Evolutionary conservation across 495 filamentous ascomycete species (phyloP).

Genomic region (Penicillium samsonianum): DNA sequence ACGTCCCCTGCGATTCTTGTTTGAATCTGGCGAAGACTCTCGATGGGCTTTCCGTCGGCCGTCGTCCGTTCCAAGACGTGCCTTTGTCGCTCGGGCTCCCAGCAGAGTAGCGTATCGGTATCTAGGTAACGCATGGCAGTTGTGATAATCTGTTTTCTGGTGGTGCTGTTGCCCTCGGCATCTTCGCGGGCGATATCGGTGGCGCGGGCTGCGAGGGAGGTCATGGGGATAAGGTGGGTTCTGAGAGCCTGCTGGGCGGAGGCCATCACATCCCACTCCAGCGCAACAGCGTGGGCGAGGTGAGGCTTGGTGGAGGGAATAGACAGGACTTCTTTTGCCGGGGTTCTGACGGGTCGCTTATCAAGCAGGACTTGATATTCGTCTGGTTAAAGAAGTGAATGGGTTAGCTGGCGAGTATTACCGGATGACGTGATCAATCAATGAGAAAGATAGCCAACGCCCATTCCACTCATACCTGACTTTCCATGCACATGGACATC

Average conservation of each 20-base stretch:
- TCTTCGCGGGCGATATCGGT: slow-evolving; percentile 74
- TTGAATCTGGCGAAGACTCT: slow-evolving; percentile 73
- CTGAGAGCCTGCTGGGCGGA: slow-evolving; percentile 75
- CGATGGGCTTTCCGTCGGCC: slow-evolving; percentile 30
- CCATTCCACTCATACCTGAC: slow-evolving; percentile 48
- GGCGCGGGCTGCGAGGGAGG: slow-evolving; percentile 77
- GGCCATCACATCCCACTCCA: slow-evolving; percentile 88
- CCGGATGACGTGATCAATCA: not conserved
- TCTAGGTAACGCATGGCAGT: slow-evolving; percentile 82
- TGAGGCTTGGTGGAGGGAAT: slow-evolving; percentile 74
- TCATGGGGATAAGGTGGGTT: slow-evolving; percentile 85
- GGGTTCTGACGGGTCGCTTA: slow-evolving; percentile 73
- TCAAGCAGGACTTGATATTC: slow-evolving; percentile 76
- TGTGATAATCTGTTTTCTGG: slow-evolving; percentile 59
- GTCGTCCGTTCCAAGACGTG: slow-evolving; percentile 27
- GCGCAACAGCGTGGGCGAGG: slow-evolving; percentile 80
- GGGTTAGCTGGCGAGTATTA: slow-evolving; percentile 1
- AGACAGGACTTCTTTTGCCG: slow-evolving; percentile 67
- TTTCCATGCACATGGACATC: slow-evolving; percentile 63
- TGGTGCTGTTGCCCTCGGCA: slow-evolving; percentile 43
- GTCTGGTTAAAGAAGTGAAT: slow-evolving; percentile 45
- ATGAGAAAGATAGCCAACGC: not conserved
- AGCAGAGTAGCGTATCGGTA: slow-evolving; percentile 93
- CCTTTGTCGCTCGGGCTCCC: slow-evolving; percentile 64
- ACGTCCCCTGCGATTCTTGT: slow-evolving; percentile 63